These are phyloP conservation scores for Fusarium tuaranense DNA, from an alignment of 2,329 filamentous ascomycete species.

Conservation along the genomic window DNA sequence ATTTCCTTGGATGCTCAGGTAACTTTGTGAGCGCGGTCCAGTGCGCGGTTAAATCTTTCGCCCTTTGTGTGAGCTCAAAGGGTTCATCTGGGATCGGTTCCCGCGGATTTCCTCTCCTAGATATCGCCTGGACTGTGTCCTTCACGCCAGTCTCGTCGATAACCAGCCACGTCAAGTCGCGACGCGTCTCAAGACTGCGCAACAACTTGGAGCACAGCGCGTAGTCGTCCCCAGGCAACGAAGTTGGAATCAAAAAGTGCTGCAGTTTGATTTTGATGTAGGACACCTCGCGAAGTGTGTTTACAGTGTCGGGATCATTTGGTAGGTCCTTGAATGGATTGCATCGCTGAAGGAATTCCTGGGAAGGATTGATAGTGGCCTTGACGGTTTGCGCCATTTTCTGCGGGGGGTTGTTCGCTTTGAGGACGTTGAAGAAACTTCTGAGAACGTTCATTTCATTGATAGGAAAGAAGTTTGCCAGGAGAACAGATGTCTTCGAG, in stretches of 20 bases:
- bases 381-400: constrained; percentile 19
- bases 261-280: constrained; percentile 22
- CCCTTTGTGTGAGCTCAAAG: constrained; percentile 11
- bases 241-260: constrained; percentile 22
- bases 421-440: constrained; percentile 24
- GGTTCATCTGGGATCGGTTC: constrained; percentile 29
- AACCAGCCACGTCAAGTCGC: constrained; percentile 27
- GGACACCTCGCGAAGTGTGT: constrained; percentile 23
- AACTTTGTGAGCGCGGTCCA: constrained; percentile 5
- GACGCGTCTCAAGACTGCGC: constrained; percentile 30
- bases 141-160: constrained; percentile 21
- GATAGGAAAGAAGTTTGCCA: neutral
- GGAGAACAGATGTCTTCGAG: neutral
- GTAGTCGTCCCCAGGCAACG: constrained; percentile 28
- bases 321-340: constrained; percentile 28
- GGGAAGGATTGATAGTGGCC: constrained; percentile 9
- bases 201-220: constrained; percentile 21
- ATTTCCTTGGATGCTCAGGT: constrained; percentile 22
- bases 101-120: neutral
- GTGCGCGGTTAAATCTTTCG: constrained; percentile 18
- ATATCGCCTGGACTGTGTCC: constrained; percentile 20
- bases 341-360: constrained; percentile 27
- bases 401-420: constrained; percentile 1
- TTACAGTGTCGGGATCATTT: constrained; percentile 17
- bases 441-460: constrained; percentile 22